Evolutionary conservation across 768 basidiomycete genomes (phyloP).

Genomic region (Crucibulum laeve): DNA sequence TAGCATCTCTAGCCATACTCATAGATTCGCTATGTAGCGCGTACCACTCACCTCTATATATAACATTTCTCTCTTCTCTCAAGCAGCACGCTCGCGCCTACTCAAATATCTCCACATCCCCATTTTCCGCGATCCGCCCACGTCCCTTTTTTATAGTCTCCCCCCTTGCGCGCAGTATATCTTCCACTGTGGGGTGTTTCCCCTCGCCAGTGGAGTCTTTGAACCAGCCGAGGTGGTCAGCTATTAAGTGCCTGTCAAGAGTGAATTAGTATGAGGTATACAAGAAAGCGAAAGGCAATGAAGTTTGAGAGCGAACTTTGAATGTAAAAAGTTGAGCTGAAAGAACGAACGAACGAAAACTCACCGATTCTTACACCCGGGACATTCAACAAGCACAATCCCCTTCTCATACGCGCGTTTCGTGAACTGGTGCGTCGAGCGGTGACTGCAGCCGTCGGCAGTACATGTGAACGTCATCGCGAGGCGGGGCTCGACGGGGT

Average conservation of each 20-base stretch:
- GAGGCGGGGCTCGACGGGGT: conserved; percentile 54
- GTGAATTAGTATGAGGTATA: background rate
- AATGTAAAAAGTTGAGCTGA: background rate
- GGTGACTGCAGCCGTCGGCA: conserved; percentile 59
- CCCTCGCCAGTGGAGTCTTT: conserved; percentile 75
- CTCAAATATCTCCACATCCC: too few species aligned
- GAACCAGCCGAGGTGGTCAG: conserved; percentile 92
- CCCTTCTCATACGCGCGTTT: conserved; percentile 82
- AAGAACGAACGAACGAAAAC: conserved; percentile 4
- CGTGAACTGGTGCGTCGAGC: conserved; percentile 87
- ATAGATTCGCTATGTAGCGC: too few species aligned
- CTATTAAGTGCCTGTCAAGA: conserved; percentile 67
- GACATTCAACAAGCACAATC: conserved; percentile 89
- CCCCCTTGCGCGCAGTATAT: conserved; percentile 72
- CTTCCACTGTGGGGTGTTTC: conserved; percentile 75
- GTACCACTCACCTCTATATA: too few species aligned
- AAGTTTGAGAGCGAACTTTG: background rate
- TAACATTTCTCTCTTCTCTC: too few species aligned
- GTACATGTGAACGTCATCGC: conserved; percentile 87
- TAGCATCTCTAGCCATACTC: too few species aligned
- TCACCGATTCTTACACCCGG: conserved; percentile 82
- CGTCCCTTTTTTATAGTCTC: conserved; percentile 62
- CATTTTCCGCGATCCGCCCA: too few species aligned
- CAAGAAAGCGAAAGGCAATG: background rate
- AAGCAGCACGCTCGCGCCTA: too few species aligned